These are phyloP conservation scores for Populus ilicifolia DNA, from an alignment of 345 rosid genomes.

Conservation along the genomic window DNA sequence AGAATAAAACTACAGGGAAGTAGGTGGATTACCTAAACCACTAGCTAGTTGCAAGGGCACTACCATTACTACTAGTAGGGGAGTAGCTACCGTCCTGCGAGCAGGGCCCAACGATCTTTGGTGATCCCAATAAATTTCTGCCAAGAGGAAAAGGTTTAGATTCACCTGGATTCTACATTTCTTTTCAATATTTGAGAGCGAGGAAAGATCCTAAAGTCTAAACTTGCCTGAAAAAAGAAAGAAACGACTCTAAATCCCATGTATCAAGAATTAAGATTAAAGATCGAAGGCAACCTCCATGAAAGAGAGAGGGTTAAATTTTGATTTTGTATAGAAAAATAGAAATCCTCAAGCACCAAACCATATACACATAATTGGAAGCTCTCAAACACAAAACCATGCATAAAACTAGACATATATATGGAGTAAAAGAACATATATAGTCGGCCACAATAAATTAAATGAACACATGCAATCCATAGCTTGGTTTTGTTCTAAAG, in stretches of 20 bases:
- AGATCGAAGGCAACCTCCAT: background rate
- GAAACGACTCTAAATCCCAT: background rate
- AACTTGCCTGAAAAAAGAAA: background rate
- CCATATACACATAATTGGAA: constrained; percentile 26
- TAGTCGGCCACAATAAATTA: background rate
- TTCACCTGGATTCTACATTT: background rate
- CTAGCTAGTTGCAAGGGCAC: too few species aligned
- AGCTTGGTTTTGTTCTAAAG: background rate
- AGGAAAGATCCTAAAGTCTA: background rate
- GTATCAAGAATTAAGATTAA: background rate
- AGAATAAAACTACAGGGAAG: background rate
- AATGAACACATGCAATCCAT: background rate
- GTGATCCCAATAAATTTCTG: constrained; percentile 25
- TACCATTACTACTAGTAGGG: background rate
- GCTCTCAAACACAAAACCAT: constrained; percentile 14
- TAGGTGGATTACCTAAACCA: background rate
- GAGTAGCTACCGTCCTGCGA: background rate
- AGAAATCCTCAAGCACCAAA: constrained; percentile 6
- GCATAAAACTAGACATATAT: background rate
- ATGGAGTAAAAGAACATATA: background rate
- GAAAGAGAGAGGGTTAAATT: background rate
- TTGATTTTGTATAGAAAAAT: constrained; percentile 11
- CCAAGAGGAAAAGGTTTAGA: background rate
- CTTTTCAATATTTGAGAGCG: background rate
- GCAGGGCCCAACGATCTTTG: constrained; percentile 12